Evolutionary conservation across 495 filamentous ascomycete species (phyloP), one percentile per base, ranked within the genome.

Genomic region (Neurospora sp.): DNA sequence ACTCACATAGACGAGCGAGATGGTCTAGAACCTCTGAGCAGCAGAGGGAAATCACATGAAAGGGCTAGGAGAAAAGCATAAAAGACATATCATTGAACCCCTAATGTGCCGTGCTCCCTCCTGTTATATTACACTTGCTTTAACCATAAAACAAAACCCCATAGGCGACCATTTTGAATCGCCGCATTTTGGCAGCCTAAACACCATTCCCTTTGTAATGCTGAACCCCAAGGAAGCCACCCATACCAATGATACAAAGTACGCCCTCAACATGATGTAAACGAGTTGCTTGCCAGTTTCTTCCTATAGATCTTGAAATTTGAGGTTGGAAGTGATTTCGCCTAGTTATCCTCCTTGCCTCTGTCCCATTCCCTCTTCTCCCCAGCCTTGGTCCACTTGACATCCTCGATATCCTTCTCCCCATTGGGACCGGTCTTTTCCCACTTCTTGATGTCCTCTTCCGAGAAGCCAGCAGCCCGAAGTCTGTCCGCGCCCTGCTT

Each of bases 301-400:
- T 3, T 61, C 53, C 6, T 16, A 17, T 35, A 61, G 1, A 14
- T 14, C 53, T 53, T 61, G 27, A 22, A 1, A 35, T 3, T 37
- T 7, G 27, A 65, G 14, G 27, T 6, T 8, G 0, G 31, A 8
- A 65, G 22, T 35, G 27, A 8, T 31, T 65, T 31, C 27, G 12
- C 27, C 22, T 65, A 65, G 22, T 31, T 65, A 8, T 16, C 65
- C 1, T 74, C 72, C 71, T 79, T 79, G 31, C 78, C 78, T 22
- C 71, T 40, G 70, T 98, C 94, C 94, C 94, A 98, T 78, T 97
- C 95, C 42, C 93, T 87, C n/a, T 88, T 85, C 73, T 93, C 91
- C 0, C 93, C 94, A 65, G 87, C 88, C 78, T 90, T 91, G 61
- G 86, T 85, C 95, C 96, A 99, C 74, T 81, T 86, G 14, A 97